Conservation (phyloP, 108 stramenopile species). For the Aurantiochytrium sp. region DNA sequence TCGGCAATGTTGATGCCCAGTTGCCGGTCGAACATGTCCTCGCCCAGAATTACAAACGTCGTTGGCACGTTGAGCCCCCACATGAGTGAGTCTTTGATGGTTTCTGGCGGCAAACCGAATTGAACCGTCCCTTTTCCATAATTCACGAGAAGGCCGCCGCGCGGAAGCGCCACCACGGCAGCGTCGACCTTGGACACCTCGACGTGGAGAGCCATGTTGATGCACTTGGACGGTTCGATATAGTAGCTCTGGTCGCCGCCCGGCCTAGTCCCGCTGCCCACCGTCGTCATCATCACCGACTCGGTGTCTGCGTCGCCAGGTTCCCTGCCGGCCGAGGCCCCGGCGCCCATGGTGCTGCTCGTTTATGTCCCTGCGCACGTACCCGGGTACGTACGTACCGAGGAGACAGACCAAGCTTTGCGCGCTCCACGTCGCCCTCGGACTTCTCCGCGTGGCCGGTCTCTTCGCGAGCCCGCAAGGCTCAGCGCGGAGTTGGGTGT, state of each 20-base stretch:
- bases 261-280: neutral
- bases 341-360: neutral
- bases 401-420: too few species aligned
- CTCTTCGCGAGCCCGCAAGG: too few species aligned
- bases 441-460: too few species aligned
- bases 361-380: too few species aligned
- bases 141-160: neutral
- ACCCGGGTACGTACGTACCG: too few species aligned
- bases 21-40: conserved; percentile 41
- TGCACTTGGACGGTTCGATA: neutral
- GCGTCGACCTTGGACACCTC: neutral
- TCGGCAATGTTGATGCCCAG: conserved; percentile 52
- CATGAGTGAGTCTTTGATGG: conserved; percentile 37
- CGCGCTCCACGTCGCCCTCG: too few species aligned
- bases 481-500: too few species aligned
- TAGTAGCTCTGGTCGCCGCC: neutral
- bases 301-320: neutral
- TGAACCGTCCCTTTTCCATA: neutral
- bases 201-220: neutral
- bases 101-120: conserved; percentile 8
- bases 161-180: conserved; percentile 20
- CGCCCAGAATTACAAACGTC: conserved; percentile 39
- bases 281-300: neutral
- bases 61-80: conserved; percentile 43
- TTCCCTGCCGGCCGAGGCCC: neutral